These are phyloP conservation scores for Cerioporus squamosus DNA, from an alignment of 1,284 basidiomycete genomes.

Conservation along the genomic window DNA sequence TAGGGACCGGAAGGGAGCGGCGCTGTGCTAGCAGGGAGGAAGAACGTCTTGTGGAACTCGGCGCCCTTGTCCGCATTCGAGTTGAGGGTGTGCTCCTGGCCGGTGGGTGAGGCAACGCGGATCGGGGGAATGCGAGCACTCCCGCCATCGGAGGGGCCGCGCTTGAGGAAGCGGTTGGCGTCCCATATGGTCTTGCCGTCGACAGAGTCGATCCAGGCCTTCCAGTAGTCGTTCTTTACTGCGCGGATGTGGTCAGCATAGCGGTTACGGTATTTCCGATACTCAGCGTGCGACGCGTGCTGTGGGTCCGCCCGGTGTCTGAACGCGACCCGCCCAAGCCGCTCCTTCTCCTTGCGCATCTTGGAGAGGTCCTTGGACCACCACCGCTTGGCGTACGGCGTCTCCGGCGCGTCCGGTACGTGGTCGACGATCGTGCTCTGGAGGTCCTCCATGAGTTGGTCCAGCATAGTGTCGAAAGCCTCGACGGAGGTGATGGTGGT, in stretches of 20 bases:
- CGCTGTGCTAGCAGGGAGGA: conserved; percentile 26
- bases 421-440: conserved; percentile 21
- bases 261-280: conserved; percentile 20
- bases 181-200: conserved; percentile 35
- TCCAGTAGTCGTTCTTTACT: conserved; percentile 40
- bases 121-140: conserved; percentile 33
- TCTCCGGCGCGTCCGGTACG: conserved; percentile 28
- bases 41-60: conserved; percentile 36
- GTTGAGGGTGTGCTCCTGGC: background rate
- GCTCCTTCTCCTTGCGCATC: conserved; percentile 28
- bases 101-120: background rate
- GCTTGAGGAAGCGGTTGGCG: conserved; percentile 34
- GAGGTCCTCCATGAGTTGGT: conserved; percentile 22
- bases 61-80: conserved; percentile 34
- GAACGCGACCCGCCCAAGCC: conserved; percentile 31
- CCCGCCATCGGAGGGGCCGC: conserved; percentile 35
- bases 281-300: conserved; percentile 32
- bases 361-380: conserved; percentile 31
- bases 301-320: conserved; percentile 34
- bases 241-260: conserved; percentile 36
- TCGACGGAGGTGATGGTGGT: background rate
- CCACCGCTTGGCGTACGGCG: conserved; percentile 33
- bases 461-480: conserved; percentile 14
- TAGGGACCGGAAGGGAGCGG: conserved; percentile 22
- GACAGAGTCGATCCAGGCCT: conserved; percentile 37